Conservation (phyloP, 805 yeast genomes). For the Kuraishia molischiana region DNA sequence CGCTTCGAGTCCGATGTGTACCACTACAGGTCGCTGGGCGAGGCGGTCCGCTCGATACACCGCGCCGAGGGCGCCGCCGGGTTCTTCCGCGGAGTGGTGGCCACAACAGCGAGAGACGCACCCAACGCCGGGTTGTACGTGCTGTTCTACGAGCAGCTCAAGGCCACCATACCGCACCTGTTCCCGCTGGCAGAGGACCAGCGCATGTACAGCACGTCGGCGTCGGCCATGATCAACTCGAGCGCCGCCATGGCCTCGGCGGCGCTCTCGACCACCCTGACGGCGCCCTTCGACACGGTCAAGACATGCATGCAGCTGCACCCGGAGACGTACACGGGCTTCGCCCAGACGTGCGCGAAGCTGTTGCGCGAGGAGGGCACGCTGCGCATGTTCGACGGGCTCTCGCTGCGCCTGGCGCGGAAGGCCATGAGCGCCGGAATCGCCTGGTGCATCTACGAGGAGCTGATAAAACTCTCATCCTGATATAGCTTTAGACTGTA, state of each 20-base stretch:
- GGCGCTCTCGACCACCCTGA: constrained; percentile 66
- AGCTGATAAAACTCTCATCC: constrained; percentile 40
- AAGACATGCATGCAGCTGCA: constrained; percentile 84
- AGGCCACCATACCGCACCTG: constrained; percentile 39
- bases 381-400: constrained; percentile 67
- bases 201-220: constrained; percentile 18
- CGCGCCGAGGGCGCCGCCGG: constrained; percentile 45
- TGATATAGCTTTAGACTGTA: constrained; percentile 3
- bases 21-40: constrained; percentile 51
- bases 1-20: constrained; percentile 79
- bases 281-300: constrained; percentile 93
- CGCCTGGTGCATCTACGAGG: constrained; percentile 96
- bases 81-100: constrained; percentile 80
- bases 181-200: constrained; percentile 12
- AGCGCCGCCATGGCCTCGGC: constrained; percentile 76
- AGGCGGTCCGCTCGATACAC: constrained; percentile 52
- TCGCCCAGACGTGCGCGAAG: constrained; percentile 25
- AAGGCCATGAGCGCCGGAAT: constrained; percentile 91
- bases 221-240: constrained; percentile 56
- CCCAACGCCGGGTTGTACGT: constrained; percentile 95
- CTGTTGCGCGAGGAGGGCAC: constrained; percentile 38
- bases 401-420: constrained; percentile 69
- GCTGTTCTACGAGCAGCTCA: constrained; percentile 70
- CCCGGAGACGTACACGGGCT: constrained; percentile 34
- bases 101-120: constrained; percentile 84